Base-by-base conservation (phyloP, 306 rosid genomes). In the Vigna trinervia region DNA sequence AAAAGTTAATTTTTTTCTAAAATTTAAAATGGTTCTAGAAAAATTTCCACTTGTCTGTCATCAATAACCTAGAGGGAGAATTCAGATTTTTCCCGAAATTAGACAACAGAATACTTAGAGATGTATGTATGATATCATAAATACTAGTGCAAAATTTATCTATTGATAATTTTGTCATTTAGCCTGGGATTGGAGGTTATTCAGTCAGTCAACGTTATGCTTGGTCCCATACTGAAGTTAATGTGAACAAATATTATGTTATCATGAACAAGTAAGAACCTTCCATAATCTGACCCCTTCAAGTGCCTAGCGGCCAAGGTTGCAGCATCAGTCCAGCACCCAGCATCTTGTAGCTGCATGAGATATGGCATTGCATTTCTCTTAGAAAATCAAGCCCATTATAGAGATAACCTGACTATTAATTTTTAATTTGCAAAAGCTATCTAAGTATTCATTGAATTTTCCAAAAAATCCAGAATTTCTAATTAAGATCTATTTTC, bases 271-370 rank as follows among this genome's bases (percentile, higher is more conserved):
- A 52, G 71, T 12, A 77, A 63, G 69, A 78, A 96, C 99, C 99
- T 92, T 69, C 98, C 97, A 85, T 96, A 96, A 83, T 96, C 99
- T 48, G 99, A 88, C 79, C 99, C 99, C 84, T 88, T 84, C 15
- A 92, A 88, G 86, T 92, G 99, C 30, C 84, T 85, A 54, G 99
- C 99, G 86, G 99, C 99, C 81, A 96, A 88, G 77, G 99, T 96
- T 28, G 98, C 97, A 82, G 98, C 99, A 76, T 96, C 99, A 6
- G 91, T 81, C 99, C 99, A 96, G 86, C 96, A 89, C 48, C 99
- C 99, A 66, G 98, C 98, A 77, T 96, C 99, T 89, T 96, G 99
- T 76, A 96, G 97, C 99, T 96, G 93, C 85, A 82, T 45, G 56
- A 65, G 74, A 80, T 81, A 85, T 58, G 84, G 43, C 63, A 74